These are phyloP conservation scores for Tuctoria greenei DNA, from an alignment of 176 grass and related monocot species.

Conservation along the genomic window DNA sequence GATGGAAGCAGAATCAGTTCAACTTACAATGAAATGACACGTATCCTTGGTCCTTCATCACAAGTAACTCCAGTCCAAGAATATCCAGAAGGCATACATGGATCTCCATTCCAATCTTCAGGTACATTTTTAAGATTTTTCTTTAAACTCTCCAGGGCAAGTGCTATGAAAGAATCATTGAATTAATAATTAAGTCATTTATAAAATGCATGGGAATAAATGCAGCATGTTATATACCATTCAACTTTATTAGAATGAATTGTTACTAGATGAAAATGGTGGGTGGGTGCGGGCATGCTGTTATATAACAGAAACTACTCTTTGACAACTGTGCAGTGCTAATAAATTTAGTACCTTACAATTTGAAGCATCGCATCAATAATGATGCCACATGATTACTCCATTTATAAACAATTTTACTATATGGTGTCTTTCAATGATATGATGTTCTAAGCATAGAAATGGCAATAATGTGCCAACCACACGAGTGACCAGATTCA, in stretches of 20 bases:
- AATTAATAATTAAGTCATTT: slow-evolving; percentile 19
- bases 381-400: neutral
- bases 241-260: slow-evolving; percentile 2
- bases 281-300: neutral
- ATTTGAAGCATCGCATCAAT: neutral
- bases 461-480: neutral
- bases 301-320: slow-evolving; percentile 20
- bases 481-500: slow-evolving; percentile 2
- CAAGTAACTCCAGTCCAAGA: slow-evolving; percentile 90
- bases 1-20: slow-evolving; percentile 33
- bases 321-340: neutral
- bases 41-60: slow-evolving; percentile 48
- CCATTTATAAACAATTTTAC: neutral
- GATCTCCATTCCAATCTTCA: slow-evolving; percentile 91
- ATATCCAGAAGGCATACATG: slow-evolving; percentile 84
- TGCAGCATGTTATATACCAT: slow-evolving; percentile 10
- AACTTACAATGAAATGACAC: slow-evolving; percentile 80
- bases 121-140: slow-evolving; percentile 53
- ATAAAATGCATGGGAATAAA: neutral
- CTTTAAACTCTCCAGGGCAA: slow-evolving; percentile 61
- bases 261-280: neutral
- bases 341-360: neutral
- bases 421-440: neutral
- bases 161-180: slow-evolving; percentile 49
- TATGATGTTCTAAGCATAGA: neutral